Conservation (phyloP, 108 stramenopile species). For the Epipyxis sp. region DNA sequence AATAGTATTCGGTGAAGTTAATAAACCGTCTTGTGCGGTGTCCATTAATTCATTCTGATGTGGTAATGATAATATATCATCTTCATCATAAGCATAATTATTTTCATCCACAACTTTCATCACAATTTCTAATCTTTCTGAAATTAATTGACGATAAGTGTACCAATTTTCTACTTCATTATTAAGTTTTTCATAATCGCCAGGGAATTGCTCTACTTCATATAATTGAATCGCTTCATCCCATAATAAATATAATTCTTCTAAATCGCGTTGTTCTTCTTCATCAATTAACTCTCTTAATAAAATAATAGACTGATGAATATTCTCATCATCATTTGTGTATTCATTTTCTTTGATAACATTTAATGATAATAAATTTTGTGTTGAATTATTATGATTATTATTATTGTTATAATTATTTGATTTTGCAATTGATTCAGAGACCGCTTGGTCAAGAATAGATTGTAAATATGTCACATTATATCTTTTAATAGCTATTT, state of each 20-base stretch:
- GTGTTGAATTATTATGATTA: too few species aligned
- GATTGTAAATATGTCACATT: too few species aligned
- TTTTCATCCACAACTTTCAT: background rate
- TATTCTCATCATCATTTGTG: too few species aligned
- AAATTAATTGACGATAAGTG: background rate
- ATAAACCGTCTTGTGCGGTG: too few species aligned
- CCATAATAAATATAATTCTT: background rate
- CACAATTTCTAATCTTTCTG: background rate
- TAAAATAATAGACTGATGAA: background rate
- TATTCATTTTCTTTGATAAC: too few species aligned
- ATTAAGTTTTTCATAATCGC: constrained; percentile 14
- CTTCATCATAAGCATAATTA: background rate
- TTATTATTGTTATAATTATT: too few species aligned
- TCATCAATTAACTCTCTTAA: background rate
- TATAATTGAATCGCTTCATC: constrained; percentile 17
- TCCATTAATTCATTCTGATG: too few species aligned
- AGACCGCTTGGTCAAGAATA: too few species aligned
- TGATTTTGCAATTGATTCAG: too few species aligned
- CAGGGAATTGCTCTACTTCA: constrained; percentile 8
- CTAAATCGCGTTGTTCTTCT: background rate
- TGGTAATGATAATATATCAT: too few species aligned
- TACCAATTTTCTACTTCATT: constrained; percentile 10
- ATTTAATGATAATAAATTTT: too few species aligned
- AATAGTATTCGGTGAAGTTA: too few species aligned
- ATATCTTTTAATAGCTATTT: background rate